A percentile compares a stretch with the other conserved stretches of the same genome.
Evolutionary conservation across 805 yeast species (phyloP).

Genomic region (Candida pseudoglaebosa): DNA sequence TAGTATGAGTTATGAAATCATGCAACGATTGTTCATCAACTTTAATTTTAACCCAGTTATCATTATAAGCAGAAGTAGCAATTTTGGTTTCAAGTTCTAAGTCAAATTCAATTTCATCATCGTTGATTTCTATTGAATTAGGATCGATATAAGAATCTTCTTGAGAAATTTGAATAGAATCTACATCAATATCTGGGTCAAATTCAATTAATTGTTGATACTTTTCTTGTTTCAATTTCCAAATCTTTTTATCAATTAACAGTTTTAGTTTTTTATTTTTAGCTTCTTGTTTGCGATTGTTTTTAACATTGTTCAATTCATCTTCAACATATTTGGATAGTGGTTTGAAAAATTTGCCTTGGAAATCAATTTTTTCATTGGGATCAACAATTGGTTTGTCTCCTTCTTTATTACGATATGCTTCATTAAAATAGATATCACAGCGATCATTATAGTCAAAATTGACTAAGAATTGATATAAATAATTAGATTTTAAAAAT

Average conservation of each 20-base stretch:
- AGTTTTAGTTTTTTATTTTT: not conserved
- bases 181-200: slow-evolving; percentile 4
- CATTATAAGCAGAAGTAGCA: slow-evolving; percentile 6
- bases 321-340: slow-evolving; percentile 6
- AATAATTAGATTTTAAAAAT: not conserved
- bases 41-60: slow-evolving; percentile 14
- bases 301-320: slow-evolving; percentile 7
- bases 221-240: slow-evolving; percentile 8
- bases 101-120: slow-evolving; percentile 6
- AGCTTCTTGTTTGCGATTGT: slow-evolving; percentile 4
- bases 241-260: not conserved
- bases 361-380: slow-evolving; percentile 11
- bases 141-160: slow-evolving; percentile 7
- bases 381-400: slow-evolving; percentile 17
- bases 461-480: slow-evolving; percentile 11
- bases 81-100: slow-evolving; percentile 5
- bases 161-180: slow-evolving; percentile 5
- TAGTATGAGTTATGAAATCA: slow-evolving; percentile 20
- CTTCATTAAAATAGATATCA: slow-evolving; percentile 18
- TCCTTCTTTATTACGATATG: slow-evolving; percentile 7
- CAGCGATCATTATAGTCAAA: slow-evolving; percentile 16
- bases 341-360: slow-evolving; percentile 11
- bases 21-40: slow-evolving; percentile 21
- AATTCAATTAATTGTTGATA: slow-evolving; percentile 2
- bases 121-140: slow-evolving; percentile 7